phyloP scores from a whole-genome alignment of 192 early-diverging fungal genomes.

The Backusella psychrophila region DNA sequence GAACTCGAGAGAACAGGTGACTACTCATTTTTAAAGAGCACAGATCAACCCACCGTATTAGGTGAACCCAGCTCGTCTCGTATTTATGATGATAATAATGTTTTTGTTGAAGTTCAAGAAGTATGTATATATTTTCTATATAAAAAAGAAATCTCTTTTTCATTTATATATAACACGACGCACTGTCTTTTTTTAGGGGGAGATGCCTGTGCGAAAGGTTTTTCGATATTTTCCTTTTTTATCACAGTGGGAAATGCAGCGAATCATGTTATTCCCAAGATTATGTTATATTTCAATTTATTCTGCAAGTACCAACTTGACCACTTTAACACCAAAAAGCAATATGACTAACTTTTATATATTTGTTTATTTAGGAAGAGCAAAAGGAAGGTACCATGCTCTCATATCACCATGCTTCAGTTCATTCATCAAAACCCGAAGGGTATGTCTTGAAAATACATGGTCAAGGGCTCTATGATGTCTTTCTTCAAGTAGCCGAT shows the following conservation, averaged over 20 bases:
- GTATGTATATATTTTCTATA: background rate
- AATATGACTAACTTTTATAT: background rate
- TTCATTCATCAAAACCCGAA: slow-evolving; percentile 13
- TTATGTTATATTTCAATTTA: slow-evolving; percentile 41
- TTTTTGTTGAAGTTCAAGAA: slow-evolving; percentile 37
- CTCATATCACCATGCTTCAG: slow-evolving; percentile 25
- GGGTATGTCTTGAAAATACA: slow-evolving; percentile 31
- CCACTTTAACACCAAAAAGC: background rate
- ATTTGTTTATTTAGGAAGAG: slow-evolving; percentile 6
- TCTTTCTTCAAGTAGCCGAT: slow-evolving; percentile 27
- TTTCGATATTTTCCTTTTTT: slow-evolving; percentile 42
- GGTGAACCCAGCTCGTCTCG: background rate
- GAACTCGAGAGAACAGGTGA: background rate
- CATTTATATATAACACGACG: background rate
- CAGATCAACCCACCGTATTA: background rate
- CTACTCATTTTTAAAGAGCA: slow-evolving; percentile 3
- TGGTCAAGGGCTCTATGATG: slow-evolving; percentile 22
- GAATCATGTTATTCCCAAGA: slow-evolving; percentile 40
- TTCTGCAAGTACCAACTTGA: slow-evolving; percentile 18
- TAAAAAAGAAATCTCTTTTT: background rate
- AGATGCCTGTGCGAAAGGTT: slow-evolving; percentile 39
- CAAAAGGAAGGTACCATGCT: slow-evolving; percentile 14
- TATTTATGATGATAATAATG: background rate
- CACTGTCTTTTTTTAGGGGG: slow-evolving; percentile 17
- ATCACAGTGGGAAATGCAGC: slow-evolving; percentile 45